phyloP scores from a whole-genome alignment of 176 grass and related monocot genomes.

The Aegilops tauschii region DNA sequence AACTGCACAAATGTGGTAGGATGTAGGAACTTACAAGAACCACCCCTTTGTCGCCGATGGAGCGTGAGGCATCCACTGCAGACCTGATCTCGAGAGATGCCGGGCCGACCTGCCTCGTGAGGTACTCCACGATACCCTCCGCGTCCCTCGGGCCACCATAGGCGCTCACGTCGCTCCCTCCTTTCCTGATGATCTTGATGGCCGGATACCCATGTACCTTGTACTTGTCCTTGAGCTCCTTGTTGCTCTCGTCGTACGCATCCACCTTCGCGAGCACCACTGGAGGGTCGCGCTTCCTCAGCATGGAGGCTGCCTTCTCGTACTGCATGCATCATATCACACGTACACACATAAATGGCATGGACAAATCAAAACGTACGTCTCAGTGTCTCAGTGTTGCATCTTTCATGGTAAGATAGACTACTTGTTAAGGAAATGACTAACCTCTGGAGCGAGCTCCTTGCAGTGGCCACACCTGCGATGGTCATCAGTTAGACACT shows the following conservation, averaged over 20 bases:
- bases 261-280: constrained; percentile 71
- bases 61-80: constrained; percentile 22
- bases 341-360: neutral
- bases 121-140: constrained; percentile 68
- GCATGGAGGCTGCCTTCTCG: constrained; percentile 60
- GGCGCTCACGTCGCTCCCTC: constrained; percentile 34
- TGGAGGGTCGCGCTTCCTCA: constrained; percentile 48
- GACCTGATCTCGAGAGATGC: constrained; percentile 64
- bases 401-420: neutral
- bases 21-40: constrained; percentile 59
- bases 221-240: constrained; percentile 68
- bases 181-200: constrained; percentile 74
- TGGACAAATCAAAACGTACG: neutral
- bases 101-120: constrained; percentile 70
- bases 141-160: constrained; percentile 69
- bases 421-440: constrained; percentile 1
- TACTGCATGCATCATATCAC: constrained; percentile 56
- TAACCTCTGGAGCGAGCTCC: constrained; percentile 77
- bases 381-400: neutral
- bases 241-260: constrained; percentile 59
- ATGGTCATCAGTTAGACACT: constrained; percentile 19
- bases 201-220: constrained; percentile 53
- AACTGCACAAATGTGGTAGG: neutral
- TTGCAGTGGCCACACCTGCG: constrained; percentile 92
- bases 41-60: constrained; percentile 50